Evolutionary conservation across 305 asterid genomes (phyloP), one percentile per base, ranked within the genome.

Genomic region (Striga hermonthica): DNA sequence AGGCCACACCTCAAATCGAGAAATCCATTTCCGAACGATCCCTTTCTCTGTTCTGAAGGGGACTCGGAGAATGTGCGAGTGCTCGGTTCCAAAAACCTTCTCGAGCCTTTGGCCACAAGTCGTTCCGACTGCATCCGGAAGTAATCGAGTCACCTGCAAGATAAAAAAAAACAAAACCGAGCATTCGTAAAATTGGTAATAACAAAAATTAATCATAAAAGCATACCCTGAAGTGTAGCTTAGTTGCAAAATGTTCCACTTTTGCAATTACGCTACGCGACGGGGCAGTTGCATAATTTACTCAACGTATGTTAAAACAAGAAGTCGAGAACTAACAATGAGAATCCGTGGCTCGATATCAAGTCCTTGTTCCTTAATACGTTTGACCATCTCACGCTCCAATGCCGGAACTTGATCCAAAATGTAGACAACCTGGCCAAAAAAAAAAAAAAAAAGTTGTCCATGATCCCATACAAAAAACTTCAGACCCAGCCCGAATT

Each of bases 381-480:
- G 61, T 57, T 57, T 35, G 12, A 57, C 16, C 61, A 57, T 34
- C 61, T 57, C 61, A n/a, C 4, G 16, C 43, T 57, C 43, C 61
- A 57, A 31, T 9, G 61, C 61, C 7, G 61, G 61, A 22, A 57
- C 61, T 57, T 57, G 61, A 57, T 57, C 61, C 61, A 57, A n/a
- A 34, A 57, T 57, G 61, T 57, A 57, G 14, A 57, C 61, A 36
- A 57, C 61, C 61, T 57, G 12, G n/a, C 7, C 7, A 15, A 5
- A 52, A 52, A 14, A 16, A 4, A 52, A 53, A 16, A 22, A 0
- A 22, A 22, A 22, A 22, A n/a, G n/a, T n/a, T 22, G 31, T 22
- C 31, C 31, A 22, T 0, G 2, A 22, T 22, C 31, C 31, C 31
- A 1, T 22, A 22, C 1, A 22, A 22, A 22, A 14, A 13, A 13